Evolutionary conservation across 352 stramenopile genomes (phyloP).

Genomic region (Globisporangium heterothallicum): DNA sequence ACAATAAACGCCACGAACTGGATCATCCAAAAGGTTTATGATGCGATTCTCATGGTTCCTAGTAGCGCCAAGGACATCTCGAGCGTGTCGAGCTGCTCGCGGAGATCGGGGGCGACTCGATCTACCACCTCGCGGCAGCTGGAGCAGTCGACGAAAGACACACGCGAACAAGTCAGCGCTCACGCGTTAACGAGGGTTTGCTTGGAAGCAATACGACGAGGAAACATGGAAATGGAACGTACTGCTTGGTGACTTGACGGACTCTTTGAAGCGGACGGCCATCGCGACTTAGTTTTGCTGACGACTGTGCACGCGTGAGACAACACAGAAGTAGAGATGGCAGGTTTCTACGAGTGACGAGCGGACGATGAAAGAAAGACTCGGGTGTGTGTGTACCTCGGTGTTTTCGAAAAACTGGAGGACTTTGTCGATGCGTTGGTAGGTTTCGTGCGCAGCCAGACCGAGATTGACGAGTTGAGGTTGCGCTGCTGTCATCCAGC

Average conservation of each 20-base stretch:
- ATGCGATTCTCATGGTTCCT: constrained; percentile 1
- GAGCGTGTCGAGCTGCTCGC: constrained; percentile 28
- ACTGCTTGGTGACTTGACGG: constrained; percentile 31
- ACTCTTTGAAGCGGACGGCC: constrained; percentile 9
- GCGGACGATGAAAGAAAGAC: not conserved
- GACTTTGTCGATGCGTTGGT: constrained; percentile 25
- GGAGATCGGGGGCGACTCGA: constrained; percentile 25
- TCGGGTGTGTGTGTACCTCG: constrained; percentile 15
- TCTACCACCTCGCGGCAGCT: constrained; percentile 34
- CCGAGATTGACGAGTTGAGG: constrained; percentile 27
- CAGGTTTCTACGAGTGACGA: not conserved
- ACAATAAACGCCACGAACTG: too few species aligned
- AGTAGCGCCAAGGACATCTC: constrained; percentile 20
- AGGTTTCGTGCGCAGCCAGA: constrained; percentile 15
- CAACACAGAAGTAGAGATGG: not conserved
- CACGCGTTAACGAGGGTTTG: too few species aligned
- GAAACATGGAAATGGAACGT: constrained; percentile 5
- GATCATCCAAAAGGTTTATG: not conserved
- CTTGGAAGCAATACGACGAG: too few species aligned
- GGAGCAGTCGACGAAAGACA: not conserved
- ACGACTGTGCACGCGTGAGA: constrained; percentile 4
- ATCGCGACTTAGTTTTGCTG: constrained; percentile 12
- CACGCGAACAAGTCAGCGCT: constrained; percentile 3
- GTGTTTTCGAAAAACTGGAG: constrained; percentile 33
- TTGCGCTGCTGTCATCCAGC: constrained; percentile 13